Percentiles rank a stretch among this genome's conserved stretches.
Evolutionary conservation across 768 basidiomycete genomes (phyloP).

Genomic region (Lactarius pseudohatsudake): DNA sequence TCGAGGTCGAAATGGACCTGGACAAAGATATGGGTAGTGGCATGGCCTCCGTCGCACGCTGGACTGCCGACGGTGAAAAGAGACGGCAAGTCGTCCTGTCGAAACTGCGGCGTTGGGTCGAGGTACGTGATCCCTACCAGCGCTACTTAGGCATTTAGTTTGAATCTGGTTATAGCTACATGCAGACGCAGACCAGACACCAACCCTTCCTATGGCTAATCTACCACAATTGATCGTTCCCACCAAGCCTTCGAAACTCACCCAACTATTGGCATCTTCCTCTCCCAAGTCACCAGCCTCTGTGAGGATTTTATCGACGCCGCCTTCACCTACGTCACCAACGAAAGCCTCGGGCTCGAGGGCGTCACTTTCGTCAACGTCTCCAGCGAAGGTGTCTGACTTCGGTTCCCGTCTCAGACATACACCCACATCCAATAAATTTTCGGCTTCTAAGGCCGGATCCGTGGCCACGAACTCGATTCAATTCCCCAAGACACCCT

Average conservation of each 20-base stretch:
- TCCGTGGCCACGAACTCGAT: constrained; percentile 50
- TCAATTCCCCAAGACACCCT: constrained; percentile 64
- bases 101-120: constrained; percentile 65
- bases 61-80: constrained; percentile 69
- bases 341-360: constrained; percentile 36
- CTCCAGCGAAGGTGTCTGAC: constrained; percentile 38
- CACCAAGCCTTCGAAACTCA: constrained; percentile 64
- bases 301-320: constrained; percentile 35
- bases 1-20: constrained; percentile 83
- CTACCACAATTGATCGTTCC: constrained; percentile 57
- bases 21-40: constrained; percentile 77
- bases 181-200: constrained; percentile 42
- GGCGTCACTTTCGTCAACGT: constrained; percentile 40
- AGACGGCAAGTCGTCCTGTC: constrained; percentile 56
- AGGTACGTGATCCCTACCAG: constrained; percentile 44
- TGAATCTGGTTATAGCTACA: constrained; percentile 49
- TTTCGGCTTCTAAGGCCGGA: constrained; percentile 27
- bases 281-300: constrained; percentile 57
- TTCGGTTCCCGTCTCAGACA: constrained; percentile 53
- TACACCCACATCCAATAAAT: constrained; percentile 37
- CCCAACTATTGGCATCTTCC: constrained; percentile 66
- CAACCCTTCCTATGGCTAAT: constrained; percentile 62
- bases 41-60: constrained; percentile 88
- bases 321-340: constrained; percentile 35
- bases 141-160: background rate